Evolutionary conservation across 305 asterid species (phyloP).

Genomic region (Coffea humblotiana): DNA sequence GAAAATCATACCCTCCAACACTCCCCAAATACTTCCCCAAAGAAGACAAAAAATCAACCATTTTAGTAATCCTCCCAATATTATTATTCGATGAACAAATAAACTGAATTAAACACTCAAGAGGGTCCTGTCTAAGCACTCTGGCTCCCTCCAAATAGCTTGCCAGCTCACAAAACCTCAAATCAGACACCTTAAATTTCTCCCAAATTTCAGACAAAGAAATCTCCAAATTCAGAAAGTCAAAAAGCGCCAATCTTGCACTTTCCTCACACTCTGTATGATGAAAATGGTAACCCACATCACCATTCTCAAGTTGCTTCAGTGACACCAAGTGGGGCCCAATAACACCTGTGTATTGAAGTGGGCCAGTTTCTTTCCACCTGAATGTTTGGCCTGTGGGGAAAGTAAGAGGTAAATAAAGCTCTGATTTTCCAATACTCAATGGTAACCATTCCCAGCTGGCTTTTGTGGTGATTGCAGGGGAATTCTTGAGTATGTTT

Average conservation of each 20-base stretch:
- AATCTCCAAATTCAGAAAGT: slow-evolving; percentile 74
- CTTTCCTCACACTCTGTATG: slow-evolving; percentile 33
- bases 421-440: slow-evolving; percentile 60
- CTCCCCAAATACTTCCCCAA: slow-evolving; percentile 69
- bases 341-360: slow-evolving; percentile 70
- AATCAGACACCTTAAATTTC: slow-evolving; percentile 67
- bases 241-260: slow-evolving; percentile 54
- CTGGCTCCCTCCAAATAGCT: slow-evolving; percentile 78
- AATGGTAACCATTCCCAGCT: slow-evolving; percentile 56
- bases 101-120: slow-evolving; percentile 91
- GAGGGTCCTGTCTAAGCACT: slow-evolving; percentile 85
- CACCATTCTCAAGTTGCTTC: slow-evolving; percentile 65
- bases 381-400: slow-evolving; percentile 98
- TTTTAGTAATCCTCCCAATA: slow-evolving; percentile 76
- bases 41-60: slow-evolving; percentile 85
- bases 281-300: slow-evolving; percentile 58
- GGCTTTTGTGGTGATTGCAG: slow-evolving; percentile 24
- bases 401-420: slow-evolving; percentile 79
- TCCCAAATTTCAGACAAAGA: slow-evolving; percentile 71
- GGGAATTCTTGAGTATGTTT: slow-evolving; percentile 39
- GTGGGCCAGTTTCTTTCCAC: slow-evolving; percentile 78
- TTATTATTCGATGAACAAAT: slow-evolving; percentile 91
- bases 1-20: slow-evolving; percentile 70
- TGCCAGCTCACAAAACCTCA: slow-evolving; percentile 75
- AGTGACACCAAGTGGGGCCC: slow-evolving; percentile 79